phyloP scores from a whole-genome alignment of 179 eudicot genomes.

The Kewa caespitosa region DNA sequence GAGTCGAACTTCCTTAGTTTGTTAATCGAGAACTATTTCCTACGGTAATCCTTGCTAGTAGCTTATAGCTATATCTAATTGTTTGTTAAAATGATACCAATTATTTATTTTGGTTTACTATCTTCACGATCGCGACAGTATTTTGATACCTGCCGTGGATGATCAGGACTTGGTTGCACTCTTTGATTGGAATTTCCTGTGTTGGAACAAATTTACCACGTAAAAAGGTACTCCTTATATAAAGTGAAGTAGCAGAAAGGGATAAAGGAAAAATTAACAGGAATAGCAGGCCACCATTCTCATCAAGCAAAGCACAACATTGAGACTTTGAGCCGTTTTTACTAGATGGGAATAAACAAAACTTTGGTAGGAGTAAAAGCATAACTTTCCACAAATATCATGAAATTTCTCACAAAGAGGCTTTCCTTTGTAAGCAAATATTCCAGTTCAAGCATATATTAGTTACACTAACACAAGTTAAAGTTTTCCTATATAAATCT shows the following conservation, averaged over 20 bases:
- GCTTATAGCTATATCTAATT: no score
- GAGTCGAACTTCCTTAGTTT: no score
- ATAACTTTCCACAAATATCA: conserved; percentile 26
- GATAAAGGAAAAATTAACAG: conserved; percentile 13
- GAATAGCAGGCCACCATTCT: conserved; percentile 1
- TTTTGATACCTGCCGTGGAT: no score
- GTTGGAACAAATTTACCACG: no score
- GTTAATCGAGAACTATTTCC: no score
- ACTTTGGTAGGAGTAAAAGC: conserved; percentile 34
- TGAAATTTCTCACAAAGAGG: background rate
- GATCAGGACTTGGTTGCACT: no score
- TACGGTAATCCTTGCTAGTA: no score
- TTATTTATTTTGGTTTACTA: no score
- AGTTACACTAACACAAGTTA: conserved; percentile 4
- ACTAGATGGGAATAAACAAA: conserved; percentile 26
- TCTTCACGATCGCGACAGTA: no score
- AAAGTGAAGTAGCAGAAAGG: conserved; percentile 11
- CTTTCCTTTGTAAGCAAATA: conserved; percentile 31
- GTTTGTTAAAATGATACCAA: no score
- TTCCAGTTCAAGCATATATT: conserved; percentile 9
- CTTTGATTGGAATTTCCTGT: no score
- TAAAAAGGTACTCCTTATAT: no score
- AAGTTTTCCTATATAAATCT: conserved; percentile 6
- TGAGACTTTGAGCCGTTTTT: conserved; percentile 13
- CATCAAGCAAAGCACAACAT: conserved; percentile 34